These are phyloP conservation scores for Panicum miliaceum DNA, from an alignment of 176 grass and related monocot species.

Conservation along the genomic window DNA sequence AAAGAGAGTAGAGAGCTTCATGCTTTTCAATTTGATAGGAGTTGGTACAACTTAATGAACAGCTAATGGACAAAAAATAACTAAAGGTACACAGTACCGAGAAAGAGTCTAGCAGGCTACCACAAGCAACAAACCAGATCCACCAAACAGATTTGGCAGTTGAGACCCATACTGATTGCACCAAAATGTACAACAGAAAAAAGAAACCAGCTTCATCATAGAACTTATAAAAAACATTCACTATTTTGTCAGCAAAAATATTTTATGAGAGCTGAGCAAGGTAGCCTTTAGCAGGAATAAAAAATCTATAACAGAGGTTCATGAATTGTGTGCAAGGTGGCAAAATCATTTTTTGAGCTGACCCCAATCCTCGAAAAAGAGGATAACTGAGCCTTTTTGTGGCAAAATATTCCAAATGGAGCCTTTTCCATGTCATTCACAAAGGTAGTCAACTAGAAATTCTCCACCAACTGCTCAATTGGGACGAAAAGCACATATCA, in stretches of 20 bases:
- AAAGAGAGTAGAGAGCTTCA: background rate
- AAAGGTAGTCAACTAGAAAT: background rate
- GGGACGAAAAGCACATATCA: background rate
- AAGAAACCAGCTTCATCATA: background rate
- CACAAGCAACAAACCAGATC: conserved; percentile 16
- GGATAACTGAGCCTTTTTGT: background rate
- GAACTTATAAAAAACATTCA: background rate
- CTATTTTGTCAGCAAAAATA: conserved; percentile 32
- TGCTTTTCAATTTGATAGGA: conserved; percentile 14
- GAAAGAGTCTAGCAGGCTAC: background rate
- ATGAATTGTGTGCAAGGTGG: background rate
- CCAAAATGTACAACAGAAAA: conserved; percentile 21
- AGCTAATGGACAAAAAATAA: background rate
- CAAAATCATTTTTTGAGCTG: background rate
- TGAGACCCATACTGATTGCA: conserved; percentile 6
- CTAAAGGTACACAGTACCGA: background rate
- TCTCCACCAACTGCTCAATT: background rate
- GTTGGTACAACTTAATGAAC: conserved; percentile 6
- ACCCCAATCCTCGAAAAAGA: background rate
- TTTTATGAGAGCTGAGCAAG: background rate
- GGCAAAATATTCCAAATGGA: background rate
- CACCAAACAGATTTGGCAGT: background rate
- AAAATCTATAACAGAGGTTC: background rate
- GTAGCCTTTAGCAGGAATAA: background rate
- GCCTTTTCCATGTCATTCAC: background rate